These are phyloP conservation scores for Aspergillus japonicus DNA, from an alignment of 2,329 filamentous ascomycete species.

Conservation along the genomic window DNA sequence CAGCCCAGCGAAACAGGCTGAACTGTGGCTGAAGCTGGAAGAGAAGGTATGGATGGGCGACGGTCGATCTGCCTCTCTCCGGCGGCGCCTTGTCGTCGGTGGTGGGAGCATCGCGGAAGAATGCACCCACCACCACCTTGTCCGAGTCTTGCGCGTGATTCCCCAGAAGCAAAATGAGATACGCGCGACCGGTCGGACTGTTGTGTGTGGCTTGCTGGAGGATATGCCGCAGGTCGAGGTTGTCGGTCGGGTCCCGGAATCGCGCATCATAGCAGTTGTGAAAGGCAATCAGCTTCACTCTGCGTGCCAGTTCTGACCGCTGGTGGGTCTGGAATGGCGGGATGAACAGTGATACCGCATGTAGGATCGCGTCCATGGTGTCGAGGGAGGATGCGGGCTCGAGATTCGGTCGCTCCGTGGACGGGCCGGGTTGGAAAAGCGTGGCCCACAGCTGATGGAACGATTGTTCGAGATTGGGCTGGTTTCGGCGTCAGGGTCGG, in stretches of 20 bases:
- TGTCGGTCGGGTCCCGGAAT: not conserved
- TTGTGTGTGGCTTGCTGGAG: too few species aligned
- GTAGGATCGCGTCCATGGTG: not conserved
- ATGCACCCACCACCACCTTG: not conserved
- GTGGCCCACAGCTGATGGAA: conserved; percentile 3
- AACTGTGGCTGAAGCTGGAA: too few species aligned
- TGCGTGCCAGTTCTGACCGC: not conserved
- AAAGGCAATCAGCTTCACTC: not conserved
- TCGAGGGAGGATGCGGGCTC: too few species aligned
- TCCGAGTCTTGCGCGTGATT: too few species aligned
- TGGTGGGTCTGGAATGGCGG: not conserved
- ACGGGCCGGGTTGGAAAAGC: not conserved
- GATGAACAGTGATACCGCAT: not conserved
- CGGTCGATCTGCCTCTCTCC: too few species aligned
- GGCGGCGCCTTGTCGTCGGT: too few species aligned
- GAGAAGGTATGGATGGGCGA: too few species aligned
- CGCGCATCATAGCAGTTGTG: not conserved
- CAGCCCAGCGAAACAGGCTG: too few species aligned
- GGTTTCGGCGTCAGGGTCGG: too few species aligned
- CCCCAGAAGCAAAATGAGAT: not conserved
- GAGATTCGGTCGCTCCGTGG: not conserved
- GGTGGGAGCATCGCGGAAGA: not conserved
- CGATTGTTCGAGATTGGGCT: conserved; percentile 4
- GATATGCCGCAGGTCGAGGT: not conserved
- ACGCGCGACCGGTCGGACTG: not conserved